Base-by-base conservation (phyloP, 2,329 filamentous ascomycete species). In the Phoma sp. region DNA sequence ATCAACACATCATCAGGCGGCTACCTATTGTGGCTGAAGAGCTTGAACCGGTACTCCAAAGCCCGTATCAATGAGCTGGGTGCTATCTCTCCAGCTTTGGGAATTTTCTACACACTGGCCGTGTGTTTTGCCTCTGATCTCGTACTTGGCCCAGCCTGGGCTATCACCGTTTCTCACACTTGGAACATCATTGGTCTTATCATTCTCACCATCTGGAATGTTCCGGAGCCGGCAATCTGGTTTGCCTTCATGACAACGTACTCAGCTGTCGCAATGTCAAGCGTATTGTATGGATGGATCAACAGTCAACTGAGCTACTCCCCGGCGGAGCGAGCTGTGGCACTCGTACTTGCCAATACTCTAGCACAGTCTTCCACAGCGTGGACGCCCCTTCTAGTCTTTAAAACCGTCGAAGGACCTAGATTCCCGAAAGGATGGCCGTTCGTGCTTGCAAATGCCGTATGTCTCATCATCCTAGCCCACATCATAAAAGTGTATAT, bases 21-120 rank as follows among this genome's bases (percentile, higher is more conserved):
- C 0, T 86, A 82, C 53, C 65, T 85, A 2, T 74, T 87, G 0
- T 87, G 84, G 84, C 72, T 87, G 39, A 86, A 86, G 68, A 83
- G 79, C 49, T 62, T 86, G 12, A 67, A 78, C 1, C 74, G 80
- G 2, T 85, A 78, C 62, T 74, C 77, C 0, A 73, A 74, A 0
- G 70, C 79, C 1, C 73, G 73, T 11, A 66, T 85, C 42, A 85
- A 84, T 61, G 75, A 83, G 42, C 71, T 85, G 1, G 81, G 80
- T 1, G 76, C 81, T 2, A 81, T 81, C 7, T 76, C 81, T 0
- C 83, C 83, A 0, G 83, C 77, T 0, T 61, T 86, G 0, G 84
- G 83, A 0, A 86, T 86, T 2, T 80, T 85, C 48, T 86, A 83
- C 59, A 81, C 78, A 0, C 70, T 86, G 0, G 74, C 81, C 33